Base-by-base conservation (phyloP, 2,329 filamentous ascomycete genomes). In the Dactylellina drechsleri region DNA sequence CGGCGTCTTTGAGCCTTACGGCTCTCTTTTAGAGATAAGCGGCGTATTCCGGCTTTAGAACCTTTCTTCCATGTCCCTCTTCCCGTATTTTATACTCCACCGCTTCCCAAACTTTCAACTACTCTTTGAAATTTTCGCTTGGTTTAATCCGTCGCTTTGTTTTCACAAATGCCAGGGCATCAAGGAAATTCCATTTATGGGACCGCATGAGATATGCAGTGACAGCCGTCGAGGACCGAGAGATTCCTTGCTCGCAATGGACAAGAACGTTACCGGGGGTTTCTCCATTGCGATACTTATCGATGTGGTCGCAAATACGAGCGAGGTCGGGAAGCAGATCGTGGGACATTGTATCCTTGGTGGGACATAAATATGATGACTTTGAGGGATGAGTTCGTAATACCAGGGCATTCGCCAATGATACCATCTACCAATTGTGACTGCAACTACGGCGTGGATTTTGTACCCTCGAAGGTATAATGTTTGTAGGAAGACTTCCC, bases 211-310 rank as follows among this genome's bases (percentile, higher is more conserved):
- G 76, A 76, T 80, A 80, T 31, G 79, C 79, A 52, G 79, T 77
- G 12, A 80, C 77, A 15, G 80, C 76, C 0, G 79, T 80, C 26
- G 79, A 77, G 4, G 79, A 79, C 53, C 79, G 79, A 56, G 80
- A 81, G 57, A 80, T 79, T 1, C 79, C 79, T 57, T 78, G 54
- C 60, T 79, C 78, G 70, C 79, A 79, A 58, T 80, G 79, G 13
- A 80, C 77, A 60, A 79, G 78, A 50, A 79, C 43, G 36, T 23
- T 28, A 10, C 23, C 23, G 18, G 26, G 45, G 15, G 43, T 15
- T 5, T 47, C 43, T 12, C 23, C 15, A 18, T 12, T 16, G 10
- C 57, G 57, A 60, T 83, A 82, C 83, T 83, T 78, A 83, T 85
- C 77, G 80, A 81, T 77, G n/a, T 60, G 43, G 43, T 47, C 43